Conservation (phyloP, 257 asterid species). For the Mitragyna speciosa region DNA sequence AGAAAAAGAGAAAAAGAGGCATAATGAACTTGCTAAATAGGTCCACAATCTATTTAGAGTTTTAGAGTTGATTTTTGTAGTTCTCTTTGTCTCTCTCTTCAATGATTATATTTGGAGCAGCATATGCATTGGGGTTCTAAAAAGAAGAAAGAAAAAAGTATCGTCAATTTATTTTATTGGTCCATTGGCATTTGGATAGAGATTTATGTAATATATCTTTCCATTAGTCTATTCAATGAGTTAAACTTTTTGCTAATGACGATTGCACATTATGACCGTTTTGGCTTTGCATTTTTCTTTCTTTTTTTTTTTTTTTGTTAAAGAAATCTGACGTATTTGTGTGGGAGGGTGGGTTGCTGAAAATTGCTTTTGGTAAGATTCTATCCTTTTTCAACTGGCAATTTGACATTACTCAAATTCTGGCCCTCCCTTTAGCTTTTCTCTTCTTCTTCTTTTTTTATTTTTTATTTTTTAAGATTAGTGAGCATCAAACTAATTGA, state of each 20-base stretch:
- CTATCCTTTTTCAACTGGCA: neutral
- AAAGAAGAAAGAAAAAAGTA: neutral
- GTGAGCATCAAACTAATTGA: too few relatives aligned
- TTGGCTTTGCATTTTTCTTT: neutral
- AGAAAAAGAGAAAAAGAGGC: slow-evolving; percentile 2
- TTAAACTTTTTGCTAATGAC: neutral
- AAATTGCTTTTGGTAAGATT: slow-evolving; percentile 7
- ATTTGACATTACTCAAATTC: neutral
- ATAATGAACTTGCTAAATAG: slow-evolving; percentile 2
- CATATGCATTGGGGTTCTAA: neutral
- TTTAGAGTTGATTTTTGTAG: neutral
- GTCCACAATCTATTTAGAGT: slow-evolving; percentile 7
- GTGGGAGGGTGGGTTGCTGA: neutral
- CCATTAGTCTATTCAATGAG: neutral
- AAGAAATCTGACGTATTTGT: neutral
- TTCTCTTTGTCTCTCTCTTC: slow-evolving; percentile 24
- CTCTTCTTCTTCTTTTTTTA: neutral
- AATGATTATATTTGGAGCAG: slow-evolving; percentile 6
- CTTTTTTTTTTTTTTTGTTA: neutral
- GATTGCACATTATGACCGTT: neutral
- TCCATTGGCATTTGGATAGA: neutral
- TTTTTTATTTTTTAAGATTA: too few relatives aligned
- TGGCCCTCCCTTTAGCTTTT: too few relatives aligned
- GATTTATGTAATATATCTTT: neutral
- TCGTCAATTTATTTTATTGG: neutral